Evolutionary conservation across 345 rosid species (phyloP), one percentile per base, ranked within the genome.

Genomic region (Pugionium cornutum): DNA sequence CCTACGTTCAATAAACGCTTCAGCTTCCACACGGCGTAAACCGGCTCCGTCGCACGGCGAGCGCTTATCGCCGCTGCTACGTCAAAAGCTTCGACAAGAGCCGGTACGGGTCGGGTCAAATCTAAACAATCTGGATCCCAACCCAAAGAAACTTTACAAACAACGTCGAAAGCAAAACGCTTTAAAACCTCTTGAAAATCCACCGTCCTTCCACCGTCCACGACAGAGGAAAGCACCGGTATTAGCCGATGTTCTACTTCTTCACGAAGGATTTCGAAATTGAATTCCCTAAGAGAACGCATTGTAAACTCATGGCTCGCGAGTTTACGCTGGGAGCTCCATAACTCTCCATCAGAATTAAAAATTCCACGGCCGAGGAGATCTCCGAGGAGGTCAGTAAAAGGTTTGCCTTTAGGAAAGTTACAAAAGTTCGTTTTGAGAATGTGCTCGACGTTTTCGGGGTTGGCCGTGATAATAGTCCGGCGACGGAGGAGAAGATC

Each of bases 331-430:
- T 90, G 95, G 3, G 72, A 26, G 57, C 61, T 57, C 95, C 97
- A 90, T 10, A 76, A 35, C n/a, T 86, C 82, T n/a, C 91, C 97
- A 28, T 90, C 97, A 1, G 78, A 85, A 56, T 84, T 90, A 63
- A 90, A 90, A 25, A 90, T 90, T 2, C 97, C 97, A 2, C 79
- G 66, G 27, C 97, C 97, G 9, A 90, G 92, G 43, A 90, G 68
- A 58, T 90, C 97, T 0, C 95, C 92, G 4, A 90, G 86, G 53
- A 90, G 79, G 31, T 80, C 86, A 1, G 89, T 83, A 58, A 90
- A 90, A 51, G 91, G 89, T 55, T 76, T 76, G n/a, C 97, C 97
- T 72, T 90, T 90, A 4, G 97, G 97, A 70, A 79, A 88, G 77
- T 90, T 88, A 3, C 9, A 31, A 76, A 90, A 90, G 53, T 83